Base-by-base conservation (phyloP, 768 basidiomycete species). In the Xerocomus potaroensis region DNA sequence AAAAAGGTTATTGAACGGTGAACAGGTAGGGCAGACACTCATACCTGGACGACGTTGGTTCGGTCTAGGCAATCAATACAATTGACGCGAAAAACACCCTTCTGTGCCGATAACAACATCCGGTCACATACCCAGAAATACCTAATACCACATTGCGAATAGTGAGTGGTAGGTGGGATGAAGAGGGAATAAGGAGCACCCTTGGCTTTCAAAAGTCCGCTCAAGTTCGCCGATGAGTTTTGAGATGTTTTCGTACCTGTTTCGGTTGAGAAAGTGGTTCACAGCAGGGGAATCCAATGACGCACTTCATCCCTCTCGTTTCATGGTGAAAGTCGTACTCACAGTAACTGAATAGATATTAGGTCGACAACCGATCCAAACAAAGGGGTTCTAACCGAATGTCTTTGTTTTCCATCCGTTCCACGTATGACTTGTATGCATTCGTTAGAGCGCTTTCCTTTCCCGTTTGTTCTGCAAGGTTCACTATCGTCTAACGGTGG, bases 1-100 rank as follows among this genome's bases (percentile, higher is more conserved):
- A 62, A 34, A 30, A 41, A 33, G 48, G 19, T 19, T 50, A 8
- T 29, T 59, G 47, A 47, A 37, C 41, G 42, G 38, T 8, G 18
- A 35, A 21, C 42, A 45, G 18, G 43, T 16, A 19, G 27, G 32
- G 11, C 18, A 38, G 11, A 37, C 12, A 16, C 11, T 37, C 72
- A 41, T 56, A 84, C 91, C 76, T 91, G 85, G 8, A 96, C 90
- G 19, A 96, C 94, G 61, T 95, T 96, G 12, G 95, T 97, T 42
- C 95, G 73, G 61, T 98, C 95, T 33, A 97, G 70, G 58, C 93
- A 95, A 61, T 98, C 95, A 36, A 97, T 94, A 62, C 95, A 98
- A 59, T 95, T 97, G 19, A 92, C 79, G 4, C 94, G 80, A 67
- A 89, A 96, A 3, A 86, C 81, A 1, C 91, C 91, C 48, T 80